Base-by-base conservation (phyloP, 169 alveolate species). In the Eimeria necatrix region DNA sequence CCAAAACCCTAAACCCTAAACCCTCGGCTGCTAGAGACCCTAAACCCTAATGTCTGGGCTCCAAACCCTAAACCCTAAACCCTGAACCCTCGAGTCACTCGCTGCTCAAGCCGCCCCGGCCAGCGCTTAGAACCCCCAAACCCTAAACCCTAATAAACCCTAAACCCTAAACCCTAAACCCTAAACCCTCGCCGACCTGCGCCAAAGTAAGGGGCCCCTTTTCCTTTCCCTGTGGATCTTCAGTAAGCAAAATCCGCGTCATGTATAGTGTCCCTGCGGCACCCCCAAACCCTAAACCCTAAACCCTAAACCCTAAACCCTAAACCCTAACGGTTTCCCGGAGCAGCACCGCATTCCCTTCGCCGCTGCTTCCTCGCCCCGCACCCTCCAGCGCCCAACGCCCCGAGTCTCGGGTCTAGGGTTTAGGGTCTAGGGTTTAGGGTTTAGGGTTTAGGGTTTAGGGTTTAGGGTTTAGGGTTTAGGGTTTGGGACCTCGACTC, bases 241-340 rank as follows among this genome's bases (percentile, higher is more conserved):
- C 59, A 4, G 3, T 32, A 9, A 89, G 74, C 73, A 89, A 41
- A 1, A 89, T 70, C 4, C 94, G 87, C 20, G 94, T 89, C 89
- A 89, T 89, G 71, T 89, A 89, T 4, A 89, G n/a, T 16, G 88
- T 71, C 18, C 94, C 94, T 87, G 91, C 14, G 73, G 73, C 4
- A 26, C 73, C 73, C n/a, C n/a, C n/a, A n/a, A n/a, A n/a, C n/a
- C n/a, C n/a, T n/a, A n/a, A n/a, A 68, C 78, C 78, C 78, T 68
- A 10, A 68, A n/a, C 78, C 48, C 46, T n/a, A 68, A 68, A 68
- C 78, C 78, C 78, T 68, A 68, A 14, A n/a, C n/a, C n/a, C n/a
- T n/a, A n/a, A n/a, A n/a, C n/a, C n/a, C n/a, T n/a, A n/a, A n/a
- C n/a, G n/a, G n/a, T n/a, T n/a, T n/a, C n/a, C n/a, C n/a, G n/a